Percentiles rank a stretch among this genome's conserved stretches.
These are phyloP conservation scores for Blastobotrys mokoenaii DNA, from an alignment of 805 yeast species.

Conservation along the genomic window DNA sequence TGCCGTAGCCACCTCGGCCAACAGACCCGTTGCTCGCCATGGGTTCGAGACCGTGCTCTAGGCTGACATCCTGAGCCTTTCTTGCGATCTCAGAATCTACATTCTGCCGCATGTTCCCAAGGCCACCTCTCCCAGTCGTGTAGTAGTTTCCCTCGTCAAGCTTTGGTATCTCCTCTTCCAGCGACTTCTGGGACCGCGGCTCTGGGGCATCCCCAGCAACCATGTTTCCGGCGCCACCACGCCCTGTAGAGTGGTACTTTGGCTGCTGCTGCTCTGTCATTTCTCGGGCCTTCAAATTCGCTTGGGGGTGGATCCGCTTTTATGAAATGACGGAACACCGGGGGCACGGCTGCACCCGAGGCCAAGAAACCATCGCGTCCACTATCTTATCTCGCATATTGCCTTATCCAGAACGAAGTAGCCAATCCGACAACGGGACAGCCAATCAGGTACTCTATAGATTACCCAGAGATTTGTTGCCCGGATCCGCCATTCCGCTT, in stretches of 20 bases:
- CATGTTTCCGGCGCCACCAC: constrained; percentile 76
- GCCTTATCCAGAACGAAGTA: too few species aligned
- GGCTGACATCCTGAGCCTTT: constrained; percentile 59
- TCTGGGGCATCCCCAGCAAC: constrained; percentile 39
- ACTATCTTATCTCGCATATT: too few species aligned
- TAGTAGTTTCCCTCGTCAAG: constrained; percentile 38
- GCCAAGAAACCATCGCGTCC: background rate
- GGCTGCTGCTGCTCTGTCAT: background rate
- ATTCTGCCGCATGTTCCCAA: constrained; percentile 64
- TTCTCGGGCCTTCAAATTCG: background rate
- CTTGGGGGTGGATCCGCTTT: too few species aligned
- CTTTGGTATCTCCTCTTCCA: constrained; percentile 33
- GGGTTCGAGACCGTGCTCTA: constrained; percentile 36
- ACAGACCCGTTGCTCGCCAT: constrained; percentile 32
- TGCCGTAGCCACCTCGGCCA: constrained; percentile 64
- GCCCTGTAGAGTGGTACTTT: constrained; percentile 50
- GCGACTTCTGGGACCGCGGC: constrained; percentile 44
- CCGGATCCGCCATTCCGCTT: too few species aligned
- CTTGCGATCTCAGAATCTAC: constrained; percentile 48
- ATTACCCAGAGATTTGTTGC: too few species aligned
- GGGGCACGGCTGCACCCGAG: too few species aligned
- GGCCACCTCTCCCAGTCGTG: constrained; percentile 74
- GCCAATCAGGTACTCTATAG: too few species aligned
- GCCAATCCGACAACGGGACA: background rate
- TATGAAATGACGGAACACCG: background rate